Evolutionary conservation across 768 basidiomycete genomes (phyloP).

Genomic region (Rhizopogon salebrosus): DNA sequence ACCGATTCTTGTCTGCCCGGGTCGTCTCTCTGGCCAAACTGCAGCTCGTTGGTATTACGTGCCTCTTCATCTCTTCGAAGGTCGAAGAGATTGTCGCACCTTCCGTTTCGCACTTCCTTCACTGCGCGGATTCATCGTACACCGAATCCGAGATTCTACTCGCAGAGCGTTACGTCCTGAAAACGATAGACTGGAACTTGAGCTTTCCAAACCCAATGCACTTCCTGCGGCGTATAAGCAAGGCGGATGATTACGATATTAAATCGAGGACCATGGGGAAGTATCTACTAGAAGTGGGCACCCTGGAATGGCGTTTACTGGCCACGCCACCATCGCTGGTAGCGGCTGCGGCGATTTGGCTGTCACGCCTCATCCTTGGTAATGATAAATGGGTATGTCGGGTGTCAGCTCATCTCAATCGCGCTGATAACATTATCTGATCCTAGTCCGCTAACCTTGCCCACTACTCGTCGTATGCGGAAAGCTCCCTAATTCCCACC

Average conservation of each 20-base stretch:
- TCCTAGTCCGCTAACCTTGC: slow-evolving; percentile 74
- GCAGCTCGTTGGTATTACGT: slow-evolving; percentile 86
- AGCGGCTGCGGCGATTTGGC: slow-evolving; percentile 83
- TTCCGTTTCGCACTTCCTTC: slow-evolving; percentile 72
- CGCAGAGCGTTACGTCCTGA: slow-evolving; percentile 85
- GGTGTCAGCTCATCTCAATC: not conserved
- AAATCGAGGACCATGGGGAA: slow-evolving; percentile 85
- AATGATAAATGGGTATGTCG: slow-evolving; percentile 78
- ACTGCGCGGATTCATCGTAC: slow-evolving; percentile 75
- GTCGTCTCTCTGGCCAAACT: slow-evolving; percentile 78
- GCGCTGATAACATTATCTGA: slow-evolving; percentile 9
- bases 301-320: slow-evolving; percentile 77
- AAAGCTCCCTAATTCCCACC: slow-evolving; percentile 71
- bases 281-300: slow-evolving; percentile 83
- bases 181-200: slow-evolving; percentile 82
- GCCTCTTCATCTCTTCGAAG: slow-evolving; percentile 85
- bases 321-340: slow-evolving; percentile 69
- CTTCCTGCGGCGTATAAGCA: slow-evolving; percentile 84
- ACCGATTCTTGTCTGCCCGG: slow-evolving; percentile 66
- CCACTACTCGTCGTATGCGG: slow-evolving; percentile 84
- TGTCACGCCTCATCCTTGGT: slow-evolving; percentile 76
- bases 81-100: slow-evolving; percentile 92
- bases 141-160: slow-evolving; percentile 77
- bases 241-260: slow-evolving; percentile 88
- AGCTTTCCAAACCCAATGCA: slow-evolving; percentile 86